These are phyloP conservation scores for Gnomoniopsis smithogilvyi DNA, from an alignment of 2,329 filamentous ascomycete species.

Conservation along the genomic window DNA sequence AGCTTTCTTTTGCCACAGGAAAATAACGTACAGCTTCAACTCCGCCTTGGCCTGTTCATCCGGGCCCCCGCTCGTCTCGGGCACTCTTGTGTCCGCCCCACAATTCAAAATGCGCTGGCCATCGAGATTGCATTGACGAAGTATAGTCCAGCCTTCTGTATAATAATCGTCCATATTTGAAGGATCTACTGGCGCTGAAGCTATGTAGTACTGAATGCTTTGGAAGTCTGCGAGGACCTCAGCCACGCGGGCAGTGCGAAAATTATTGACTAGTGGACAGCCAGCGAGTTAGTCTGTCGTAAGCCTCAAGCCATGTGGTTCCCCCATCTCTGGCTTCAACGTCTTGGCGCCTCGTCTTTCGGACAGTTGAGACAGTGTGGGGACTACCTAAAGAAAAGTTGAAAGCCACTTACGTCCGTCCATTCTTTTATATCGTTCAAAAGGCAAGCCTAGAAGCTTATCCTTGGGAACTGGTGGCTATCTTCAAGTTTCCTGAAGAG, in stretches of 20 bases:
- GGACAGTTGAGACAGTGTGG: background rate
- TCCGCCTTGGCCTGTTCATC: conserved; percentile 61
- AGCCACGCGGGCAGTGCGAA: conserved; percentile 56
- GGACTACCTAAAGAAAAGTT: too few relatives aligned
- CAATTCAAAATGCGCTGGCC: conserved; percentile 64
- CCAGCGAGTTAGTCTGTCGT: background rate
- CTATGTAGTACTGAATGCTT: conserved; percentile 60
- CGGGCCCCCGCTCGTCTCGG: conserved; percentile 48
- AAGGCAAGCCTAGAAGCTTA: background rate
- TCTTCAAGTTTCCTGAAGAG: background rate
- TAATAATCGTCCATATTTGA: conserved; percentile 55
- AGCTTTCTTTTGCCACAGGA: background rate
- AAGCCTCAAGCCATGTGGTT: background rate
- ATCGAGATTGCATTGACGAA: conserved; percentile 61
- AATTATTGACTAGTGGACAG: conserved; percentile 51
- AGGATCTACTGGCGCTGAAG: conserved; percentile 53
- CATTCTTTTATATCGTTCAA: conserved; percentile 8
- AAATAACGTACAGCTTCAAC: conserved; percentile 53
- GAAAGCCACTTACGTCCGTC: conserved; percentile 19
- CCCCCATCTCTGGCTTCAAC: background rate
- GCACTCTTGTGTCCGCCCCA: conserved; percentile 59
- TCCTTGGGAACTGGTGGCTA: background rate
- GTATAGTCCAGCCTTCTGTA: conserved; percentile 59
- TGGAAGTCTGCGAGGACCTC: conserved; percentile 61
- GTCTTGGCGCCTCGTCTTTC: background rate